phyloP scores from a whole-genome alignment of 345 rosid genomes.

The Pistacia atlantica region DNA sequence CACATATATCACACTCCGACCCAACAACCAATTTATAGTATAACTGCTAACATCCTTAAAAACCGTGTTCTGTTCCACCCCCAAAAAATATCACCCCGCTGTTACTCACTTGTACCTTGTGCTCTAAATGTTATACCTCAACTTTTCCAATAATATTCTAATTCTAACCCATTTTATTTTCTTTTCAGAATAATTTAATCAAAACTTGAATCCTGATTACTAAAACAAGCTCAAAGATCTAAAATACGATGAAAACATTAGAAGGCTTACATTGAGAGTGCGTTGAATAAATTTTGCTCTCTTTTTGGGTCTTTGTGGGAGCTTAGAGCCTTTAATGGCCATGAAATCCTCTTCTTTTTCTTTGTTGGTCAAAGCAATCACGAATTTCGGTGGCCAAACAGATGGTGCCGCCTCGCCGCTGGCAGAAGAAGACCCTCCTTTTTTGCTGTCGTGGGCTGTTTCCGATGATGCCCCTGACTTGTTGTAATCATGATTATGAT shows the following conservation, averaged over 20 bases:
- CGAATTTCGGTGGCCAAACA: slow-evolving; percentile 76
- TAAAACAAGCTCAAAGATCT: not conserved
- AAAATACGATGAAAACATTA: not conserved
- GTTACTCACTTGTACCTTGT: not conserved
- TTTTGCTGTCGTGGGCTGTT: slow-evolving; percentile 65
- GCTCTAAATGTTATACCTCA: slow-evolving; percentile 8
- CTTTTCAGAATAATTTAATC: not conserved
- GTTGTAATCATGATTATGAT: slow-evolving; percentile 32
- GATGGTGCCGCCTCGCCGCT: slow-evolving; percentile 58
- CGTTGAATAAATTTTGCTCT: slow-evolving; percentile 73
- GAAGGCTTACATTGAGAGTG: slow-evolving; percentile 64
- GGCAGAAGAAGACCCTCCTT: slow-evolving; percentile 67
- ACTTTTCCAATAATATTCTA: not conserved
- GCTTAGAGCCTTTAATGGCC: slow-evolving; percentile 70
- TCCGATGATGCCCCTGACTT: slow-evolving; percentile 55
- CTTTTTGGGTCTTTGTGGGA: slow-evolving; percentile 79
- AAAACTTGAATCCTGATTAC: not conserved
- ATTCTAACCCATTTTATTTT: not conserved
- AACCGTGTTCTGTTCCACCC: not conserved
- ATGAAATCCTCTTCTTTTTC: slow-evolving; percentile 85
- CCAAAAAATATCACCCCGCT: not conserved
- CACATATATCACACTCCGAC: slow-evolving; percentile 2
- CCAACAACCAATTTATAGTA: not conserved
- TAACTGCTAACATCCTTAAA: not conserved
- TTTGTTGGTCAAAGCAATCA: slow-evolving; percentile 72